Conservation (phyloP, 2,329 filamentous ascomycete genomes). For the Hypoxylon sp. region DNA sequence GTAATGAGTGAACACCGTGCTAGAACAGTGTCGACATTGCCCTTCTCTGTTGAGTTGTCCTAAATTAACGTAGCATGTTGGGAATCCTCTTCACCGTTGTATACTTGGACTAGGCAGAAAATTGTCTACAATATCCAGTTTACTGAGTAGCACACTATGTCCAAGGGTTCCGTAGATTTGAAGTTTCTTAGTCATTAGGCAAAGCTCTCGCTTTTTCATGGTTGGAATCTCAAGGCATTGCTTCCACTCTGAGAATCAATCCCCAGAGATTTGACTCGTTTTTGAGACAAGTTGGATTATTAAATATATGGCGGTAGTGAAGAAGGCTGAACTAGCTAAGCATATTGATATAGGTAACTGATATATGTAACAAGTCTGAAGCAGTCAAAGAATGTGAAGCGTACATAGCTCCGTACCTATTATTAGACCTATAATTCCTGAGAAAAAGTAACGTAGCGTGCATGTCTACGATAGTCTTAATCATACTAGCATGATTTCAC, state of each 20-base stretch:
- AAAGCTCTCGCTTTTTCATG: neutral
- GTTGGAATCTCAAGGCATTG: neutral
- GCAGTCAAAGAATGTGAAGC: too few species aligned
- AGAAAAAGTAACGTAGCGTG: neutral
- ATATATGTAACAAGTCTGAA: too few species aligned
- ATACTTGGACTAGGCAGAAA: neutral
- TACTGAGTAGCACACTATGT: neutral
- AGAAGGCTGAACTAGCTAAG: too few species aligned
- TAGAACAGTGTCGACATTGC: neutral
- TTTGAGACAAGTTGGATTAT: neutral
- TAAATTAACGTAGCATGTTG: constrained; percentile 7
- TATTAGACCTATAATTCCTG: neutral
- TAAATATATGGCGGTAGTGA: too few species aligned
- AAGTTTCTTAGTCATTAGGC: neutral
- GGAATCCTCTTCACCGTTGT: neutral
- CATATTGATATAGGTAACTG: too few species aligned
- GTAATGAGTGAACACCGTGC: constrained; percentile 17
- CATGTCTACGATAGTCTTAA: neutral
- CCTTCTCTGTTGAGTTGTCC: constrained; percentile 15
- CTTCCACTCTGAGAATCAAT: neutral
- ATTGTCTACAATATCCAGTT: neutral
- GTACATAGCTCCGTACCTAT: neutral
- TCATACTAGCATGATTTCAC: neutral
- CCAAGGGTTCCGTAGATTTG: neutral
- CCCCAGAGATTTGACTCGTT: neutral